Conservation (phyloP, 345 rosid genomes). For the Eucalyptus grandis region DNA sequence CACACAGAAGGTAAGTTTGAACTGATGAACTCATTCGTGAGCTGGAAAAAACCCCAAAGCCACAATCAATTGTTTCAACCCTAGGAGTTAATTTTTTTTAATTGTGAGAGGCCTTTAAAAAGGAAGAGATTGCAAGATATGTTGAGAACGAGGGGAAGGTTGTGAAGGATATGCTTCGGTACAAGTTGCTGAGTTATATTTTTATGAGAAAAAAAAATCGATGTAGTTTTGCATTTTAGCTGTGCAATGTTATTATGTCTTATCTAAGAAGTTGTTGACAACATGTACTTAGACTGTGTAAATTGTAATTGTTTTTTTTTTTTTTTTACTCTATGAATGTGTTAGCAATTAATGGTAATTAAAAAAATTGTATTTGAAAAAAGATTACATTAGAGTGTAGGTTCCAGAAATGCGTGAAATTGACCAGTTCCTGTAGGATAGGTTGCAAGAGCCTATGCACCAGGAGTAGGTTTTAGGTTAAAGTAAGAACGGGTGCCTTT, state of each 20-base stretch:
- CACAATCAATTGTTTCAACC: background rate
- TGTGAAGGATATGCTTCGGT: background rate
- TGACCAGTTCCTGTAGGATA: background rate
- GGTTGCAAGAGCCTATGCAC: too few relatives aligned
- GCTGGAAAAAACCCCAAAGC: background rate
- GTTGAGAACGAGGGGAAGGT: background rate
- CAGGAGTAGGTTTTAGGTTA: too few relatives aligned
- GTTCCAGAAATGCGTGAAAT: background rate
- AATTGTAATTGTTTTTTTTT: background rate
- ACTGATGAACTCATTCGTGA: background rate
- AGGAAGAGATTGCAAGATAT: background rate
- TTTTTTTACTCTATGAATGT: background rate
- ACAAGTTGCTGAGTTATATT: background rate
- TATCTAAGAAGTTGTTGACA: background rate
- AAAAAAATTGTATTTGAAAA: background rate
- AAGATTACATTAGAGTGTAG: background rate
- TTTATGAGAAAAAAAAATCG: background rate
- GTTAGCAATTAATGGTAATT: background rate
- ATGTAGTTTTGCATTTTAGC: background rate
- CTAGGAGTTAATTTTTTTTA: background rate
- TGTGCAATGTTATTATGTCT: background rate
- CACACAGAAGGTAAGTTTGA: too few relatives aligned
- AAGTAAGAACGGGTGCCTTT: background rate
- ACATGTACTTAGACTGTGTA: background rate
- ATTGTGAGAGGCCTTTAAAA: background rate